Evolutionary conservation across 2,329 filamentous ascomycete species (phyloP), one percentile per base, ranked within the genome.

Genomic region (Phaeoacremonium minimum): DNA sequence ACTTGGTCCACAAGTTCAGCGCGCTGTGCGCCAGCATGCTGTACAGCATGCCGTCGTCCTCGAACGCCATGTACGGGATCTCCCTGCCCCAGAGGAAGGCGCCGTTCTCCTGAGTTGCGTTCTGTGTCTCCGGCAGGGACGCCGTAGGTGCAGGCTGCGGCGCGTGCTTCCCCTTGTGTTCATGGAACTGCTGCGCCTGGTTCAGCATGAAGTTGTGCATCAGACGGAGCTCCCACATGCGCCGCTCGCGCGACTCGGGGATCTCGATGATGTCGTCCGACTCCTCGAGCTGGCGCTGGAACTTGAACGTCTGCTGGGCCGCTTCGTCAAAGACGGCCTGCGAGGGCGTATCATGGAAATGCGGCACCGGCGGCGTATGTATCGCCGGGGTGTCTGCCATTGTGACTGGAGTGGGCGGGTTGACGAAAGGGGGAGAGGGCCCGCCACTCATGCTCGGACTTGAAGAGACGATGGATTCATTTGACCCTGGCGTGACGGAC

Each of bases 171-270:
- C 17, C 32, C 20, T 33, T 30, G 22, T 26, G 28, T 15, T 42
- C 35, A 5, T 43, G 34, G 40, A 56, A 58, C 5, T 52, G 50
- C 35, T 52, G 49, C 16, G 43, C 50, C 47, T 58, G 50, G 11
- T 43, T 45, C n/a, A 47, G 43, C 32, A 61, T 51, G 32, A 55
- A 55, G 41, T 61, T 57, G 40, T 62, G 56, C 20, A 64, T 44
- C 26, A 63, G 43, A 7, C 57, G 50, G 36, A 63, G 42, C 47
- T 64, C 60, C 46, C 57, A 61, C 22, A 59, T 28, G 9, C 61
- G 58, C n/a, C 61, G 52, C 43, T 54, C 51, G 7, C 52, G 49
- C 6, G 54, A 51, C 38, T 64, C 61, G 14, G 59, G 60, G 4
- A 59, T 36, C 28, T 55, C 54, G 29, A 56, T 34, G 35, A 37